These are phyloP conservation scores for Eucalyptus shirleyi DNA, from an alignment of 345 rosid species.

Conservation along the genomic window DNA sequence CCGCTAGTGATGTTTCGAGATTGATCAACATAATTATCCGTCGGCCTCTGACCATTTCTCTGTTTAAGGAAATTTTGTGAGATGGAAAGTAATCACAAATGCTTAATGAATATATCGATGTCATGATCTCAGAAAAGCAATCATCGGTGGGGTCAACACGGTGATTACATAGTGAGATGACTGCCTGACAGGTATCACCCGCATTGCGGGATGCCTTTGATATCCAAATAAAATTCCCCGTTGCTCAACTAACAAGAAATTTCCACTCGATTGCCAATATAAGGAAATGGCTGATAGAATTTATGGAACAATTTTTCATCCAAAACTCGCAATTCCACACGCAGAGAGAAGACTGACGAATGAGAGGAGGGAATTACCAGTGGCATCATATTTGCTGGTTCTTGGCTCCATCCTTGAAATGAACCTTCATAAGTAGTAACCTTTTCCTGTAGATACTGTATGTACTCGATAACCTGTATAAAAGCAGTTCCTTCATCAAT, in stretches of 20 bases:
- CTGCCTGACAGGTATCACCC: neutral
- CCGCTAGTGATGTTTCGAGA: constrained; percentile 9
- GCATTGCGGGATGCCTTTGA: neutral
- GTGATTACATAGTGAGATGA: neutral
- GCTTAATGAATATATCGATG: too few species aligned
- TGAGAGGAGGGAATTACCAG: constrained; percentile 38
- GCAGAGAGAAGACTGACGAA: neutral
- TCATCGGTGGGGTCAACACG: neutral
- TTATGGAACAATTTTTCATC: neutral
- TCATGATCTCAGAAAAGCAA: neutral
- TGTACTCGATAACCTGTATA: constrained; percentile 79
- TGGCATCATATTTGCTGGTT: constrained; percentile 48
- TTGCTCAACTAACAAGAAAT: neutral
- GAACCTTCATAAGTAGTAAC: constrained; percentile 59
- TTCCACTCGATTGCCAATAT: neutral
- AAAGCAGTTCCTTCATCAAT: neutral
- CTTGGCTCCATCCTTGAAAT: constrained; percentile 67
- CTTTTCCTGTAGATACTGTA: constrained; percentile 85
- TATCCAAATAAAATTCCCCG: neutral
- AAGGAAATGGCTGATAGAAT: neutral
- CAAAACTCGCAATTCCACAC: neutral
- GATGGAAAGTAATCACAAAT: neutral
- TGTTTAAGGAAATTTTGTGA: constrained; percentile 10
- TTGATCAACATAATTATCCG: constrained; percentile 36
- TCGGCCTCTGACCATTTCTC: constrained; percentile 35